Conservation (phyloP, 495 filamentous ascomycete species). For the Amniculicola lignicola region DNA sequence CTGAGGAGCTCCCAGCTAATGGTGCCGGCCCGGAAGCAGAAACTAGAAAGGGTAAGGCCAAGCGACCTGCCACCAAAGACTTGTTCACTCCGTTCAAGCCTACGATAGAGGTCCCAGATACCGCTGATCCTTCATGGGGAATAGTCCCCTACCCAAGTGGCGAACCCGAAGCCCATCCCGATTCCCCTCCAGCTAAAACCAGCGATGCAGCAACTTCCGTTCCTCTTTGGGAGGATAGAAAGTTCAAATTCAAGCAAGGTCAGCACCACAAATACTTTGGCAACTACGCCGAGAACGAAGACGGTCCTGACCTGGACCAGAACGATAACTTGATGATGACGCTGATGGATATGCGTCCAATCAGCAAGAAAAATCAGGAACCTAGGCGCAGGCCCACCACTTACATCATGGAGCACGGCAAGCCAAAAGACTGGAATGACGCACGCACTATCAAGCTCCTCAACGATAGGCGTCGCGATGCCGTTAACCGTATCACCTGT, state of each 20-base stretch:
- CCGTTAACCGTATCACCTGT: slow-evolving; percentile 2
- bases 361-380: background rate
- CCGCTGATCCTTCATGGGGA: no score
- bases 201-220: slow-evolving; percentile 1
- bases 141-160: slow-evolving; percentile 3
- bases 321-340: slow-evolving; percentile 1
- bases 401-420: slow-evolving; percentile 2
- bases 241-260: background rate
- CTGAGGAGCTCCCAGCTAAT: no score
- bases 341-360: slow-evolving; percentile 24
- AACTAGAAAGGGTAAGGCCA: no score
- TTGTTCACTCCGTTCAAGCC: no score
- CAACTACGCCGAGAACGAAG: background rate
- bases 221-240: slow-evolving; percentile 16
- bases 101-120: no score
- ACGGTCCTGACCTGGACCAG: background rate
- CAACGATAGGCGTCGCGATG: slow-evolving; percentile 5
- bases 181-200: slow-evolving; percentile 4
- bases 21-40: no score
- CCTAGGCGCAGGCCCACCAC: slow-evolving; percentile 1
- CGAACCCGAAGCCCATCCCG: slow-evolving; percentile 6
- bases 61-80: no score
- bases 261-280: slow-evolving; percentile 2
- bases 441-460: slow-evolving; percentile 7
- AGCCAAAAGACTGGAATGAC: slow-evolving; percentile 16